Evolutionary conservation across 495 filamentous ascomycete genomes (phyloP).

Genomic region (Chaetomidium leptoderma): DNA sequence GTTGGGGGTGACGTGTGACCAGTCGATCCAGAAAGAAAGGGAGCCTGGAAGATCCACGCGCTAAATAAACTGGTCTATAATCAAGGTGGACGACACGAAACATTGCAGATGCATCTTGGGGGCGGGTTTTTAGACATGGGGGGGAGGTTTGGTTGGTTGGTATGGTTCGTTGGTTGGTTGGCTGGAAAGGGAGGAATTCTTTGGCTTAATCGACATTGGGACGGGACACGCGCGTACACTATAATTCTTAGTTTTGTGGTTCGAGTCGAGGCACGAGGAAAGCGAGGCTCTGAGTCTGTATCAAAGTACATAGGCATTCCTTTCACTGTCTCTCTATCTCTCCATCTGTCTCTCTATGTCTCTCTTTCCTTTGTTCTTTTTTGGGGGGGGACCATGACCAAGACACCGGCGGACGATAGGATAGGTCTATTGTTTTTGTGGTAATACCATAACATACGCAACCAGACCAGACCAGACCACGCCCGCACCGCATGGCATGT

Average conservation of each 20-base stretch:
- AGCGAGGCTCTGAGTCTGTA: background rate
- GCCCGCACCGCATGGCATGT: too few species aligned
- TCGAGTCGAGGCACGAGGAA: background rate
- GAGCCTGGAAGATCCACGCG: background rate
- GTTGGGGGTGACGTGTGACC: background rate
- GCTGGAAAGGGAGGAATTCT: constrained; percentile 5
- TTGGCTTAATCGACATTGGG: constrained; percentile 10
- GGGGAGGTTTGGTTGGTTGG: background rate
- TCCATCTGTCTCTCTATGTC: constrained; percentile 20
- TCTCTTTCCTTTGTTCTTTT: constrained; percentile 12
- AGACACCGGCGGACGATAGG: background rate
- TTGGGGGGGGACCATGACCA: background rate
- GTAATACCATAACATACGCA: background rate
- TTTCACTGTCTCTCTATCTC: background rate
- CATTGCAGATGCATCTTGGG: constrained; percentile 8
- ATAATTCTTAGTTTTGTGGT: constrained; percentile 13
- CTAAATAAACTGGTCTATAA: constrained; percentile 6
- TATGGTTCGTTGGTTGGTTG: background rate
- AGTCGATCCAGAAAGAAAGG: constrained; percentile 14
- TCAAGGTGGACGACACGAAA: background rate
- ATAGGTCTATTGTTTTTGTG: background rate
- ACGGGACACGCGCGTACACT: background rate
- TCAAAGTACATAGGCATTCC: constrained; percentile 17
- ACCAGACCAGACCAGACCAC: background rate
- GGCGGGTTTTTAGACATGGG: constrained; percentile 9